Base-by-base conservation (phyloP, 345 rosid species). In the Linum usitatissimum region DNA sequence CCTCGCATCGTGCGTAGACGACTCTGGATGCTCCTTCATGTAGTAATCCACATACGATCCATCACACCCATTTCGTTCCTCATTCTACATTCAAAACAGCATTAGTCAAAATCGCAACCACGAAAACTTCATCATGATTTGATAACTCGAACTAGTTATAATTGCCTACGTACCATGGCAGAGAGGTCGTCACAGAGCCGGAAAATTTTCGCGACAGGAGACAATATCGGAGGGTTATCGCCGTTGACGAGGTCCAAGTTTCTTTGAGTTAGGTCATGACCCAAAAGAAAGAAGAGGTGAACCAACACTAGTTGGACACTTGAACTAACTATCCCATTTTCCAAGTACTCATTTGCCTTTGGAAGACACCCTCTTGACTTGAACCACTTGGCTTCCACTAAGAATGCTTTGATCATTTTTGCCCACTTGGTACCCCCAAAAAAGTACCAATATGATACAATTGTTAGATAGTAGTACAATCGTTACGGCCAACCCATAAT, bases 1-100 rank as follows among this genome's bases (percentile, higher is more conserved):
- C 61, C 76, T 57, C 2, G 76, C 88, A 1, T 28, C 73, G 38
- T 73, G 86, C 5, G 31, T 58, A 0, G 73, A 62, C 55, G 62
- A 31, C 17, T 66, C 79, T 64, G 53, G 45, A n/a, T 76, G 31
- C 53, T 85, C 81, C 28, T 77, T 77, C 68, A 71, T 64, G 75
- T 78, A 81, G 65, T 78, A 87, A 34, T 83, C 81, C 51, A 87
- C 6, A 19, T 72, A 85, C 14, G 91, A 85, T 20, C 87, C 89
- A 64, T 83, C 95, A 15, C 68, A 23, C 0, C 85, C 90, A 7
- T 77, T 75, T 54, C 77, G 87, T 23, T 77, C 69, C 68, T 82
- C 90, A 51, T 85, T 82, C 85, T 82, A 65, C n/a, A 61, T 9
- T 30, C 9, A 48, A 2, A 55, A 10, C 21, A 55, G 5, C 1